These are phyloP conservation scores for Phytophthora pini DNA, from an alignment of 352 stramenopile genomes.

Conservation along the genomic window DNA sequence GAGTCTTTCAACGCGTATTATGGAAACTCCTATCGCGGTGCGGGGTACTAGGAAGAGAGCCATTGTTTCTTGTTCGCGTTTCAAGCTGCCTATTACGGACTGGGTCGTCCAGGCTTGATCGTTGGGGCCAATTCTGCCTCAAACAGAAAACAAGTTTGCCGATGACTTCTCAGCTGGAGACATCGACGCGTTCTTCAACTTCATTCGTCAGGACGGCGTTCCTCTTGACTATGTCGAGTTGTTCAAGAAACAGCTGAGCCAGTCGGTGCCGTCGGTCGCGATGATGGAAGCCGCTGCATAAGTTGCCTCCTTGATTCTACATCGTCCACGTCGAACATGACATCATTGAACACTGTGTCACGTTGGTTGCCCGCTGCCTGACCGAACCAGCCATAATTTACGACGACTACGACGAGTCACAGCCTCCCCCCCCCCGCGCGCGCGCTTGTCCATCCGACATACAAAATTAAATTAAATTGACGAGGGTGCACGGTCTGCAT, in stretches of 20 bases:
- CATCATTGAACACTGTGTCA: conserved; percentile 1
- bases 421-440: too few relatives aligned
- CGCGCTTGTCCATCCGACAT: too few relatives aligned
- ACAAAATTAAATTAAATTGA: too few relatives aligned
- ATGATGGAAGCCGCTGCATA: not conserved
- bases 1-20: too few relatives aligned
- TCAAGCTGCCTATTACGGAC: conserved; percentile 1
- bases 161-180: not conserved
- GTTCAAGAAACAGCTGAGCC: conserved; percentile 1
- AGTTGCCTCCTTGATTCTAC: not conserved
- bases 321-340: conserved; percentile 5
- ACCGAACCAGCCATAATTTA: not conserved
- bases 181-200: conserved; percentile 14
- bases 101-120: not conserved
- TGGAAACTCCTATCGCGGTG: too few relatives aligned
- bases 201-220: not conserved
- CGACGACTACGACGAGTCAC: not conserved
- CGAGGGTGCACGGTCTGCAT: too few relatives aligned
- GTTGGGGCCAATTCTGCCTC: conserved; percentile 1
- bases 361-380: not conserved
- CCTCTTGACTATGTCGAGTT: conserved; percentile 2
- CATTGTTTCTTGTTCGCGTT: conserved; percentile 4
- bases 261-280: not conserved
- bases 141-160: not conserved
- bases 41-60: not conserved